Percentiles rank a stretch among this genome's conserved stretches.
Evolutionary conservation across 306 rosid species (phyloP).

Genomic region (Castanea crenata): DNA sequence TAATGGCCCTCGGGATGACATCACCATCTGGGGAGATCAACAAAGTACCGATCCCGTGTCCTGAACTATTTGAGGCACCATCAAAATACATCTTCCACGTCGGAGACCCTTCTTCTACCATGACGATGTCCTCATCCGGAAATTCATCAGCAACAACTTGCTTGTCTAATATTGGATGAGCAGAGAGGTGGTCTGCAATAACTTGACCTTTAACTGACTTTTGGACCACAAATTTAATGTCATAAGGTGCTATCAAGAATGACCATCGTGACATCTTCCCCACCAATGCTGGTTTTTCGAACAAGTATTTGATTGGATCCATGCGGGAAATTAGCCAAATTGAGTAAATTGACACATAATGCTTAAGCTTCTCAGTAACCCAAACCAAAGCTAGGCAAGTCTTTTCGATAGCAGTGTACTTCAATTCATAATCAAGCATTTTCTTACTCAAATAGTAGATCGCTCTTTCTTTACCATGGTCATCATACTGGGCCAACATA

Average conservation of each 20-base stretch:
- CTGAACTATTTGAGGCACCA: too few relatives aligned
- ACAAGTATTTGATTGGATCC: background rate
- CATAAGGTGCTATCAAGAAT: background rate
- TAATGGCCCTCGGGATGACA: too few relatives aligned
- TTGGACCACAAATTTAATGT: too few relatives aligned
- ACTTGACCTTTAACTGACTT: too few relatives aligned
- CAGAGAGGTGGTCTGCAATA: too few relatives aligned
- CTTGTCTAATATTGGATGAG: too few relatives aligned
- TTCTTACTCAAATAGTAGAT: background rate
- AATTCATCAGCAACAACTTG: too few relatives aligned
- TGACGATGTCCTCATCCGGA: too few relatives aligned
- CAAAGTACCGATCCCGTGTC: too few relatives aligned
- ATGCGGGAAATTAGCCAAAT: background rate
- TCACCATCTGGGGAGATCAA: too few relatives aligned
- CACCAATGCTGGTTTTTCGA: background rate
- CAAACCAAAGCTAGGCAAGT: background rate
- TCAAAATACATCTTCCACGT: too few relatives aligned
- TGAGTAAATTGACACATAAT: background rate
- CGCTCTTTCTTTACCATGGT: background rate
- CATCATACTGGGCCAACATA: background rate
- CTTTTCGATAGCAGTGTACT: background rate
- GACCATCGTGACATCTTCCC: background rate
- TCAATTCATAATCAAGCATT: background rate
- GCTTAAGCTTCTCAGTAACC: background rate
- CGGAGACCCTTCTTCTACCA: too few relatives aligned